A percentile compares a stretch with the other conserved stretches of the same genome.
phyloP scores from a whole-genome alignment of 2,329 filamentous ascomycete genomes.

The Colletotrichum filicis region DNA sequence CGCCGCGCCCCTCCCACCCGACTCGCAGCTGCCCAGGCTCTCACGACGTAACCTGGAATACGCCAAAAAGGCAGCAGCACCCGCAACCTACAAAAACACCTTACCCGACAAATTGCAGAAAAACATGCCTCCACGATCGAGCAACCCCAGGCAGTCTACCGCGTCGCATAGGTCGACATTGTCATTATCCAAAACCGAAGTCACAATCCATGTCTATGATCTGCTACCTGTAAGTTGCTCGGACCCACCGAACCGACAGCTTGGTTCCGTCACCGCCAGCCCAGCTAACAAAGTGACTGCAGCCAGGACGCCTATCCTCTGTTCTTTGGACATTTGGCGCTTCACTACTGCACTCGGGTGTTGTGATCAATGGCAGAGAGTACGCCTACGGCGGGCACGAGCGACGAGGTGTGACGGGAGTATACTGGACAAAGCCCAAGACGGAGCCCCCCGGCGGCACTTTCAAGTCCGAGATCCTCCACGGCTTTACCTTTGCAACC shows the following conservation, averaged over 20 bases:
- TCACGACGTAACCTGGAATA: neutral
- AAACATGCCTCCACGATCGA: conserved; percentile 31
- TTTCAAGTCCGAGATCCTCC: conserved; percentile 79
- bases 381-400: conserved; percentile 90
- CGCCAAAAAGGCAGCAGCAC: neutral
- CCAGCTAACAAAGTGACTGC: conserved; percentile 23
- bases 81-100: neutral
- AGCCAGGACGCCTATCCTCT: conserved; percentile 81
- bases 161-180: conserved; percentile 71
- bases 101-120: neutral
- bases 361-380: conserved; percentile 83
- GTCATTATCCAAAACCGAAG: conserved; percentile 77
- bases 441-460: conserved; percentile 81
- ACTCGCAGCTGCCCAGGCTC: neutral
- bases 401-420: conserved; percentile 75
- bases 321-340: conserved; percentile 82
- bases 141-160: conserved; percentile 38
- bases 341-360: conserved; percentile 83
- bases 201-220: conserved; percentile 83
- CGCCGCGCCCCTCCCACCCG: neutral
- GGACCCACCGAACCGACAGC: conserved; percentile 22
- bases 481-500: conserved; percentile 80
- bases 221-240: conserved; percentile 70
- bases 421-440: conserved; percentile 83
- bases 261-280: conserved; percentile 4